phyloP scores from a whole-genome alignment of 192 early-diverging fungal species.

The Endogone sp. region DNA sequence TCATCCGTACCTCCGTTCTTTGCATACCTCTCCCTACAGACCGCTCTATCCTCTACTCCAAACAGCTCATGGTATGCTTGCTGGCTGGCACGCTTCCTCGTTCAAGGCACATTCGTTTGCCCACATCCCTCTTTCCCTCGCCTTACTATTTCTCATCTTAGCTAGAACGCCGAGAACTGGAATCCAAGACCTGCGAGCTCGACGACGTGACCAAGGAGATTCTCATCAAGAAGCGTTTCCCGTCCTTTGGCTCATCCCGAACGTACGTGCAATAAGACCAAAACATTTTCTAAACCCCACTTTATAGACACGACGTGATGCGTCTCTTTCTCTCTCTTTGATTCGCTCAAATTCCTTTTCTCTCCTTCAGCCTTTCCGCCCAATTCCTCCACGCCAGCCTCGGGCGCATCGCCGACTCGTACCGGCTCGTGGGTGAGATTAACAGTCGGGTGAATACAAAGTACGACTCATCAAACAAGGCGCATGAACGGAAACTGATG shows the following conservation, averaged over 20 bases:
- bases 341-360: not conserved
- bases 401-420: slow-evolving; percentile 42
- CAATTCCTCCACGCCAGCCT: slow-evolving; percentile 48
- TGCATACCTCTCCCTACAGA: slow-evolving; percentile 22
- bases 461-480: slow-evolving; percentile 52
- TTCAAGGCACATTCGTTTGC: not conserved
- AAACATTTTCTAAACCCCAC: too few relatives aligned
- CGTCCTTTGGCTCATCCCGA: slow-evolving; percentile 24
- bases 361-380: slow-evolving; percentile 39
- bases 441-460: slow-evolving; percentile 55
- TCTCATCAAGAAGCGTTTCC: slow-evolving; percentile 57
- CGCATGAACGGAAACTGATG: slow-evolving; percentile 58
- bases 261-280: slow-evolving; percentile 39
- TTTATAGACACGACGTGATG: too few relatives aligned
- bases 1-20: too few relatives aligned
- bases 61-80: slow-evolving; percentile 33
- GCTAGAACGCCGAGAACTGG: slow-evolving; percentile 40
- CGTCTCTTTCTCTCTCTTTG: too few relatives aligned
- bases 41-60: slow-evolving; percentile 48
- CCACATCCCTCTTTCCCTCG: too few relatives aligned
- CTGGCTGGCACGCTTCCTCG: not conserved
- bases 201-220: slow-evolving; percentile 44
- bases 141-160: slow-evolving; percentile 6
- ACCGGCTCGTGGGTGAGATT: slow-evolving; percentile 51
- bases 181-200: slow-evolving; percentile 30